Evolutionary conservation across 345 rosid species (phyloP).

Genomic region (Luvunga scandens): DNA sequence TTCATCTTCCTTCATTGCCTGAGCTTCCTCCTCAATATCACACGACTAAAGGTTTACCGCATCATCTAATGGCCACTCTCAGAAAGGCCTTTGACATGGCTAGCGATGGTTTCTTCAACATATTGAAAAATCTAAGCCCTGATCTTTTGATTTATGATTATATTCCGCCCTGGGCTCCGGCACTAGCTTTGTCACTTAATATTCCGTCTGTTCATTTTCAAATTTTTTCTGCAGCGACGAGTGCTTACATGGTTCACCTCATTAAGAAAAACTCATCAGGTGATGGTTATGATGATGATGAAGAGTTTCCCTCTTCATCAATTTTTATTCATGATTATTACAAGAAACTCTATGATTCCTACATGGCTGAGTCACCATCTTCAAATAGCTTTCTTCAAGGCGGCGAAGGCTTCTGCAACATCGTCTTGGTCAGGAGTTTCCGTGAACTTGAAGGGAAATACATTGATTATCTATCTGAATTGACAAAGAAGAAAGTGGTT

Average conservation of each 20-base stretch:
- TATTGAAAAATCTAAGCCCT: slow-evolving; percentile 19
- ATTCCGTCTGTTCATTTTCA: slow-evolving; percentile 31
- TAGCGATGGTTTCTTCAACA: slow-evolving; percentile 13
- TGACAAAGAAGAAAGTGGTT: slow-evolving; percentile 24
- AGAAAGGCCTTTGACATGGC: slow-evolving; percentile 33
- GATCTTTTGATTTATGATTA: slow-evolving; percentile 36
- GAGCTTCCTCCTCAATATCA: slow-evolving; percentile 45
- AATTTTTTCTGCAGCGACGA: neutral
- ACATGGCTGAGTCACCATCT: neutral
- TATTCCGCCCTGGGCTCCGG: slow-evolving; percentile 38
- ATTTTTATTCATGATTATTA: slow-evolving; percentile 5
- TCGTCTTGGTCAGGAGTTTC: slow-evolving; percentile 31
- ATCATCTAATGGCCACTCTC: slow-evolving; percentile 33
- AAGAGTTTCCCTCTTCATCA: slow-evolving; percentile 17
- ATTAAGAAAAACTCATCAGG: neutral
- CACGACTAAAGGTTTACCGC: slow-evolving; percentile 42
- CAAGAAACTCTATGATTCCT: neutral
- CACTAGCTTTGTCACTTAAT: slow-evolving; percentile 14
- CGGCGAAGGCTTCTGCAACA: slow-evolving; percentile 12
- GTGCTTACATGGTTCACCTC: neutral
- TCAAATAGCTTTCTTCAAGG: slow-evolving; percentile 7
- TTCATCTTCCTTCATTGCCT: slow-evolving; percentile 31
- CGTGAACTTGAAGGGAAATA: slow-evolving; percentile 36
- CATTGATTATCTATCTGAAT: slow-evolving; percentile 23
- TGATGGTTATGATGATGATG: neutral